These are phyloP conservation scores for Hypoxylon sp. DNA, from an alignment of 2,329 filamentous ascomycete species.

Conservation along the genomic window DNA sequence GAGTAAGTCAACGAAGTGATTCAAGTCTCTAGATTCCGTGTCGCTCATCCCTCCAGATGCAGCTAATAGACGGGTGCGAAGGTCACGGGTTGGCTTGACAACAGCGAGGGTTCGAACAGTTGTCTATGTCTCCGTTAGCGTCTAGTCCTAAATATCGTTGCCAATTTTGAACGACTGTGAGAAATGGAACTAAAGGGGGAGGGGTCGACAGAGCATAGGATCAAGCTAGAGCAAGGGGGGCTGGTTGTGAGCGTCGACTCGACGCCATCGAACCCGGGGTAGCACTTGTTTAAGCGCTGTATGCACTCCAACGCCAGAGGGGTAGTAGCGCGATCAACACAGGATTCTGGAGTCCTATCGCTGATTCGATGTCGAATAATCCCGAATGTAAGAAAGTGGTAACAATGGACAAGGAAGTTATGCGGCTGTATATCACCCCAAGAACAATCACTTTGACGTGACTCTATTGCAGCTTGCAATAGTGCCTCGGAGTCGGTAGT, in stretches of 20 bases:
- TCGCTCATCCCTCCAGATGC: conserved; percentile 78
- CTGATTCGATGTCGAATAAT: conserved; percentile 12
- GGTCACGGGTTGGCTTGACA: conserved; percentile 79
- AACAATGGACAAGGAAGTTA: conserved; percentile 10
- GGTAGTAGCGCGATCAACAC: conserved; percentile 22
- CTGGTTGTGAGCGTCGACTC: conserved; percentile 16
- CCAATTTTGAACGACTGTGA: too few species aligned
- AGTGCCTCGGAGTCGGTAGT: conserved; percentile 48
- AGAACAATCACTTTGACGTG: conserved; percentile 21
- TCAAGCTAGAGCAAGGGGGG: conserved; percentile 14
- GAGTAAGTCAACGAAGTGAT: conserved; percentile 84
- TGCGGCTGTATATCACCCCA: conserved; percentile 25
- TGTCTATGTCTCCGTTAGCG: conserved; percentile 58
- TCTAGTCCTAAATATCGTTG: too few species aligned
- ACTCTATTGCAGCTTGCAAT: conserved; percentile 34
- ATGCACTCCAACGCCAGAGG: conserved; percentile 17
- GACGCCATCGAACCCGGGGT: conserved; percentile 24
- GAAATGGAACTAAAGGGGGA: conserved; percentile 10
- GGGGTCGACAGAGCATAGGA: conserved; percentile 16
- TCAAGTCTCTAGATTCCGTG: conserved; percentile 77
- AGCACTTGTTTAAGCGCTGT: conserved; percentile 16
- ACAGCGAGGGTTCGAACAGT: conserved; percentile 72
- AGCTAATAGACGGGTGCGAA: conserved; percentile 80
- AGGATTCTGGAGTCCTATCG: conserved; percentile 17
- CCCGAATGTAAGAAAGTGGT: conserved; percentile 8